Percentiles rank a stretch among this genome's conserved stretches.
Conservation (phyloP, 495 filamentous ascomycete species). For the Penicillium paradoxum region DNA sequence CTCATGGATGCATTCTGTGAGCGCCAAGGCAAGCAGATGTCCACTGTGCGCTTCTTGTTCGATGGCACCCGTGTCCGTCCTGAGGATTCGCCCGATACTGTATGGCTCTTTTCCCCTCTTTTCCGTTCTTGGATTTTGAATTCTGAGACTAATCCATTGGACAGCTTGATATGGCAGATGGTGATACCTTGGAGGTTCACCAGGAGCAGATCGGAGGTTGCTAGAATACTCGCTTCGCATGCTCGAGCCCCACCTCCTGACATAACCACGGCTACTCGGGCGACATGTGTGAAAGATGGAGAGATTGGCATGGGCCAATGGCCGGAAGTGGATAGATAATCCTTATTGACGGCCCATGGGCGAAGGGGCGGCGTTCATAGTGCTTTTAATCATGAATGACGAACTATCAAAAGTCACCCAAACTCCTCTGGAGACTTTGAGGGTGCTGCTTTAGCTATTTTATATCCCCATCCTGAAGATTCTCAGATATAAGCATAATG, state of each 20-base stretch:
- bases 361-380: constrained; percentile 1
- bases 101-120: constrained; percentile 46
- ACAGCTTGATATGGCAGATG: constrained; percentile 97
- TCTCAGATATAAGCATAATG: background rate
- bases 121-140: background rate
- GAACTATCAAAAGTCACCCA: constrained; percentile 4
- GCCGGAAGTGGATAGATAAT: background rate
- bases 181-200: constrained; percentile 95
- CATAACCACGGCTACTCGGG: background rate
- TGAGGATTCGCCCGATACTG: constrained; percentile 84
- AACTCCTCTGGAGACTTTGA: background rate
- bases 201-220: constrained; percentile 92
- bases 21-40: constrained; percentile 78
- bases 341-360: background rate
- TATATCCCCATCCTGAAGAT: background rate
- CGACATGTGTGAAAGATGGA: background rate
- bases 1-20: constrained; percentile 99
- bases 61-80: constrained; percentile 88
- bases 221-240: constrained; percentile 14
- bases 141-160: constrained; percentile 7
- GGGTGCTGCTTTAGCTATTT: background rate
- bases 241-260: background rate
- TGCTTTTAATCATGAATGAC: constrained; percentile 7
- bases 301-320: background rate
- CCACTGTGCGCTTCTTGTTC: constrained; percentile 91